These are phyloP conservation scores for Kondoa subrosea DNA, from an alignment of 768 basidiomycete genomes.

Conservation along the genomic window DNA sequence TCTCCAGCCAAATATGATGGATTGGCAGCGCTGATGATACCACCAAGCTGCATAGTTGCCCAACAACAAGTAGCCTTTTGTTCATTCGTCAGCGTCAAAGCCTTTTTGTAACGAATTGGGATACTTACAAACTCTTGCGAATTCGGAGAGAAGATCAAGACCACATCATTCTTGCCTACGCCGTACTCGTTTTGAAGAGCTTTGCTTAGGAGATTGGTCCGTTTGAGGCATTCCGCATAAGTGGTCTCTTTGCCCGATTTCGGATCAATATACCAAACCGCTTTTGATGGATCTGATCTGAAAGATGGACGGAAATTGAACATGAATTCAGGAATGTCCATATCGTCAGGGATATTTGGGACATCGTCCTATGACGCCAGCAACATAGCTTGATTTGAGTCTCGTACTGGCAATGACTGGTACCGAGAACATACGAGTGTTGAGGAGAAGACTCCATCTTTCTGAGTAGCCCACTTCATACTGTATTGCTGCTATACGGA, in stretches of 20 bases:
- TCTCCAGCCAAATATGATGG: not conserved
- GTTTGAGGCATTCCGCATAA: not conserved
- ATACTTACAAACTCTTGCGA: not conserved
- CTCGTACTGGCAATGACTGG: not conserved
- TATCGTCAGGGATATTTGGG: not conserved
- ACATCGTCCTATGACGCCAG: not conserved
- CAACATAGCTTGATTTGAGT: too few species aligned
- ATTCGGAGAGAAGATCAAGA: conserved; percentile 2
- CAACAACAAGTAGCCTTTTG: not conserved
- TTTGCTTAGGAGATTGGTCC: not conserved
- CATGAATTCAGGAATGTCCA: not conserved
- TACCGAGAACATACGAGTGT: not conserved
- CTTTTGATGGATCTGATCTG: not conserved
- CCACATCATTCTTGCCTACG: not conserved
- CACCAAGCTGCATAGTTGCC: not conserved
- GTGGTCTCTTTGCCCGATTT: not conserved
- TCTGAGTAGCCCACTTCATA: not conserved
- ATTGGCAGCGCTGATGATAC: not conserved
- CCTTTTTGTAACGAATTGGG: too few species aligned
- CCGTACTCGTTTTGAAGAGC: not conserved
- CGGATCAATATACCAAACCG: not conserved
- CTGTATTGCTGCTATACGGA: not conserved
- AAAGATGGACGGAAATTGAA: not conserved
- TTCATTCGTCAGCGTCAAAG: too few species aligned
- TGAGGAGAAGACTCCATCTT: not conserved